phyloP scores from a whole-genome alignment of 1,284 basidiomycete species.

The Fomitopsis betulina region DNA sequence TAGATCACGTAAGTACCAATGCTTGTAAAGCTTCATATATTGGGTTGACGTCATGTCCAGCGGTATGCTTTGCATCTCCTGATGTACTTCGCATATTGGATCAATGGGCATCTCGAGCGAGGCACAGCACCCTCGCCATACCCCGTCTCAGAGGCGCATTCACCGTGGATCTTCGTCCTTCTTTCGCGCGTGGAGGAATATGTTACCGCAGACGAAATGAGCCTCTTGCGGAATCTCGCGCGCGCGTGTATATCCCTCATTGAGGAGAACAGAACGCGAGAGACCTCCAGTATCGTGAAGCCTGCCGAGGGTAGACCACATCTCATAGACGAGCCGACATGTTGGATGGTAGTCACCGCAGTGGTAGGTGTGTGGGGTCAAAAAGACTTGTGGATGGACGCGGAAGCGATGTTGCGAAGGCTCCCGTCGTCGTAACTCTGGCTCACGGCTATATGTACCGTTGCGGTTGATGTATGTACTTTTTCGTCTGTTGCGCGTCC shows the following conservation, averaged over 20 bases:
- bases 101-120: constrained; percentile 53
- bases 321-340: constrained; percentile 51
- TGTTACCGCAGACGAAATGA: constrained; percentile 76
- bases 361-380: constrained; percentile 83
- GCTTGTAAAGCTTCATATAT: constrained; percentile 3
- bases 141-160: constrained; percentile 56
- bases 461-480: not conserved
- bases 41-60: constrained; percentile 33
- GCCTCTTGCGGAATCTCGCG: constrained; percentile 72
- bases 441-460: not conserved
- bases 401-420: constrained; percentile 37
- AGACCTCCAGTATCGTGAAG: not conserved
- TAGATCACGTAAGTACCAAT: constrained; percentile 55
- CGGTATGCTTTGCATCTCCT: constrained; percentile 68
- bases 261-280: constrained; percentile 30
- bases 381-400: constrained; percentile 80
- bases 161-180: constrained; percentile 82
- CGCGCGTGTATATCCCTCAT: constrained; percentile 66
- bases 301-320: constrained; percentile 6
- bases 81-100: constrained; percentile 83
- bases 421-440: not conserved
- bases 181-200: constrained; percentile 71
- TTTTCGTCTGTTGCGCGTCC: too few species aligned
- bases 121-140: constrained; percentile 34
- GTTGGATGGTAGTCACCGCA: constrained; percentile 80